phyloP scores from a whole-genome alignment of 208 protist species.

The Entamoeba histolytica region DNA sequence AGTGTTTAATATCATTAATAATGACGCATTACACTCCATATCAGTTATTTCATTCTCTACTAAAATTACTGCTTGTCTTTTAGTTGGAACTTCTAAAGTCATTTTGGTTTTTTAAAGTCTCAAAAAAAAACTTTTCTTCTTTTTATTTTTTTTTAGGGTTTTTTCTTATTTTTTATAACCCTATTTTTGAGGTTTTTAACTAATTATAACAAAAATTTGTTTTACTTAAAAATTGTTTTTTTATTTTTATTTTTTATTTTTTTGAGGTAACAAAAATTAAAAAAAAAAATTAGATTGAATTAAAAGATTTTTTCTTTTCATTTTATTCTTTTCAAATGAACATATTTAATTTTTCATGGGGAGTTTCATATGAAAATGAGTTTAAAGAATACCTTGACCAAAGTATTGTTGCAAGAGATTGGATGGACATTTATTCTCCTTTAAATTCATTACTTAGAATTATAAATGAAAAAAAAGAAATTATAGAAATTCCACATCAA shows the following conservation, averaged over 20 bases:
- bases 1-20: neutral
- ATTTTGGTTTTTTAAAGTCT: no score
- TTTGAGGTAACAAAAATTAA: no score
- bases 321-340: neutral
- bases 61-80: neutral
- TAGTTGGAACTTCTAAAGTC: neutral
- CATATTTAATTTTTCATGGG: neutral
- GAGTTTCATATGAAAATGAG: neutral
- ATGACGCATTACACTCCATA: neutral
- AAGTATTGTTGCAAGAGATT: neutral
- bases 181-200: no score
- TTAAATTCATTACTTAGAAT: neutral
- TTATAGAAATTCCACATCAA: neutral
- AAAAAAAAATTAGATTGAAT: no score
- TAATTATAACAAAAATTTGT: no score
- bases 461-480: neutral
- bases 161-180: no score
- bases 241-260: no score
- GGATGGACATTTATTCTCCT: neutral
- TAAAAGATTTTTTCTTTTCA: no score
- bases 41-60: neutral
- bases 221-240: no score
- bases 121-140: no score
- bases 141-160: no score
- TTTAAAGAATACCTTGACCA: neutral